phyloP scores from a whole-genome alignment of 352 stramenopile species.

The Phytophthora lateralis region DNA sequence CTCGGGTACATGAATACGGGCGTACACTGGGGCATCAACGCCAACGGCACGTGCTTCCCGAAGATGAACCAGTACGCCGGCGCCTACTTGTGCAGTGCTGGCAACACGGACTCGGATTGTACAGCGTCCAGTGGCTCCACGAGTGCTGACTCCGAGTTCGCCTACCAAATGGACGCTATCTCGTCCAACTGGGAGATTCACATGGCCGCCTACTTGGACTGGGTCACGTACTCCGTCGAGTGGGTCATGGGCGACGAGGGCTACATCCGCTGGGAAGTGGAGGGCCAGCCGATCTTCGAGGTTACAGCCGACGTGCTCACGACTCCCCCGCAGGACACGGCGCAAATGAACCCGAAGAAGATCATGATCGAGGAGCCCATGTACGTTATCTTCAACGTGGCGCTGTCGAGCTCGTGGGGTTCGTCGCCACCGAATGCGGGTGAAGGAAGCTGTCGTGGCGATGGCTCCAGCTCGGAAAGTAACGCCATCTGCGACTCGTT shows the following conservation, averaged over 20 bases:
- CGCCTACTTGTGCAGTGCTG: slow-evolving; percentile 52
- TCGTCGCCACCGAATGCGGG: slow-evolving; percentile 45
- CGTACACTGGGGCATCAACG: slow-evolving; percentile 50
- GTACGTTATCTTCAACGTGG: slow-evolving; percentile 93
- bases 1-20: slow-evolving; percentile 45
- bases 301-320: slow-evolving; percentile 67
- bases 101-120: slow-evolving; percentile 41
- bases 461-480: slow-evolving; percentile 18
- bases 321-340: slow-evolving; percentile 46
- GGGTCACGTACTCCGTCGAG: slow-evolving; percentile 58
- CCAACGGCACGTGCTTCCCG: slow-evolving; percentile 54
- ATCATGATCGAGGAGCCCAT: slow-evolving; percentile 92
- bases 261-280: slow-evolving; percentile 71
- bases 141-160: slow-evolving; percentile 34
- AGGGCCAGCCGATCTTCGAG: slow-evolving; percentile 87
- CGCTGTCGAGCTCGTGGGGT: slow-evolving; percentile 84
- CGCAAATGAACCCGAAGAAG: slow-evolving; percentile 68
- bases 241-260: slow-evolving; percentile 53
- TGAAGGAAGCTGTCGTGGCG: slow-evolving; percentile 32
- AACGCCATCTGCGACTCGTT: slow-evolving; percentile 68
- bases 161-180: slow-evolving; percentile 91
- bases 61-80: slow-evolving; percentile 58
- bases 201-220: slow-evolving; percentile 78
- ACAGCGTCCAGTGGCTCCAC: slow-evolving; percentile 31
- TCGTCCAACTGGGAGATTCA: slow-evolving; percentile 88